Evolutionary conservation across 1,284 basidiomycete genomes (phyloP), one percentile per base, ranked within the genome.

Genomic region (Cutaneotrichosporon cavernicola): DNA sequence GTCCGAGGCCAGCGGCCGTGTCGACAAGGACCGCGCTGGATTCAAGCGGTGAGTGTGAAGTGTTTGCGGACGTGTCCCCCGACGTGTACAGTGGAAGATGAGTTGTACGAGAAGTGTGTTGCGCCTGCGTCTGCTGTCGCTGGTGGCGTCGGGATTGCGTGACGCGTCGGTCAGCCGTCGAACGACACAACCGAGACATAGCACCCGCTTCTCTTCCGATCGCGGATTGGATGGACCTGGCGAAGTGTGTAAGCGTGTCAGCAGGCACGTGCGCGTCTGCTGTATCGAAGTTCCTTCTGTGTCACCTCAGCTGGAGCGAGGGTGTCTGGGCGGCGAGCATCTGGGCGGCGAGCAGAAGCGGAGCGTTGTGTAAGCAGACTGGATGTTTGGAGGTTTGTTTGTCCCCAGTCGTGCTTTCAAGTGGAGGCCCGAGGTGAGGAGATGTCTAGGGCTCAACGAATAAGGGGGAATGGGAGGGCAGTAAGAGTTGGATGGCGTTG

Each of bases 21-120:
- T 56, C 30, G 62, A 47, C 9, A 5, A 8, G 10, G 22, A 16
- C 40, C 56, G 55, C 31, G 51, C 21, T 55, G 63, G 52, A 60
- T 65, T 22, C 52, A 64, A 55, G 61, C 40, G 47, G 65, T 64
- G 62, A 61, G 60, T 66, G 34, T 51, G 30, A 7, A 11, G 14
- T 22, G 51, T 53, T 13, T 50, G 9, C 6, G 14, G 49, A 18
- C 11, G 13, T n/a, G 18, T 50, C 13, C 49, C 6, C 21, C 11
- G 22, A 49, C n/a, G 9, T 13, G 10, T 50, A 30, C 11, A 5
- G 49, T 5, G 49, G 10, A 22, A 30, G 49, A 50, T 21, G 14
- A 1, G 14, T 30, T 50, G 49, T 14, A 22, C 22, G 22, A 10
- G 22, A n/a, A 16, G 43, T 18, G 43, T n/a, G 14, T n/a, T 46